Conservation (phyloP, 371 early-diverging fungal species). For the Mortierella sp. region DNA sequence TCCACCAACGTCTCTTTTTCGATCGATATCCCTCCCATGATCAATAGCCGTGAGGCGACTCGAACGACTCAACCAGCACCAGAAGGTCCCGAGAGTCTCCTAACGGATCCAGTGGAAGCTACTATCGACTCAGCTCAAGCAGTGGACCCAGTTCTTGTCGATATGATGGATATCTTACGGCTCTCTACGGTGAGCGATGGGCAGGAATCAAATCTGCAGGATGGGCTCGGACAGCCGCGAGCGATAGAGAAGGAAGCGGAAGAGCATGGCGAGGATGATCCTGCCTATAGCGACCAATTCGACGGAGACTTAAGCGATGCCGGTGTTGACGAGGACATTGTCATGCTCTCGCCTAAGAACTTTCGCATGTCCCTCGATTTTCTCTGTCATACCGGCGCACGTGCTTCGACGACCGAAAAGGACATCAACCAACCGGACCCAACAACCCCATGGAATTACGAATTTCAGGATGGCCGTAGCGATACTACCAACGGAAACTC, state of each 20-base stretch:
- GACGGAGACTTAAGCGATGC: conserved; percentile 10
- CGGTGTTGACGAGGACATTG: neutral
- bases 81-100: neutral
- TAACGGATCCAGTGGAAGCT: neutral
- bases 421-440: neutral
- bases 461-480: neutral
- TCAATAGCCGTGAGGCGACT: neutral
- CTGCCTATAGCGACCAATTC: conserved; percentile 6
- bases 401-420: neutral
- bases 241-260: no score
- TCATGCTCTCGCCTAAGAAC: conserved; percentile 1
- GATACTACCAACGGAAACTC: neutral
- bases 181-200: neutral
- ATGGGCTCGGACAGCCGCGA: neutral
- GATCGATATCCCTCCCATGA: neutral
- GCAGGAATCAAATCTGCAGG: neutral
- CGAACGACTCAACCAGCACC: neutral
- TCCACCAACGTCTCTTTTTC: neutral
- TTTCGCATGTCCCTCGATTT: conserved; percentile 51
- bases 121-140: neutral
- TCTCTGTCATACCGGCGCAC: conserved; percentile 19
- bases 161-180: neutral
- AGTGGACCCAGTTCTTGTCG: neutral
- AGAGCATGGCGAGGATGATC: neutral
- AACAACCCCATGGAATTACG: neutral